Evolutionary conservation across 2,329 filamentous ascomycete species (phyloP), one percentile per base, ranked within the genome.

Genomic region (Macrophomina tecta): DNA sequence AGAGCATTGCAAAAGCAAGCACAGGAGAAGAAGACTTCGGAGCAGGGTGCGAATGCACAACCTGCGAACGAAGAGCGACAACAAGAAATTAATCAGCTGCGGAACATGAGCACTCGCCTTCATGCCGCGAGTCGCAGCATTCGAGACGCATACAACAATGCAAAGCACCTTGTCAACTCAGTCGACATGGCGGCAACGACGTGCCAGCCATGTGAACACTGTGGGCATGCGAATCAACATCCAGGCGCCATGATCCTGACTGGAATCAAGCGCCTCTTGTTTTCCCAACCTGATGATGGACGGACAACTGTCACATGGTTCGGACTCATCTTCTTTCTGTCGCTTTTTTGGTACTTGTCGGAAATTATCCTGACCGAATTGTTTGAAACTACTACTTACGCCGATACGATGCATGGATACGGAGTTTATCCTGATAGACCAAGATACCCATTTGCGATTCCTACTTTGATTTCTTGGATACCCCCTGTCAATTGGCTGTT

Each of bases 401-500:
- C 84, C 4, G 70, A 76, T 12, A 78, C 72, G 7, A 86, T 86
- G 70, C 75, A 79, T 42, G 83, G 82, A 28, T 85, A 82, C 68
- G 84, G 83, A 64, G 77, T 86, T 40, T 77, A 82, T 51, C 80
- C 80, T 23, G 77, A 86, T 68, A 84, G 84, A 9, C 86, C 87
- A 0, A 72, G 77, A 28, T 85, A 82, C 61, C 86, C 86, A 0
- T 86, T 82, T 68, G 85, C 87, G 5, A 79, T 87, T 5, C 84
- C 85, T 3, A 87, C 85, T 3, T 79, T 88, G 72, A 67, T 87
- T 3, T 85, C 46, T 12, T 62, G 55, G 65, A 61, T 66, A 45
- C 56, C 55, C 16, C 65, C 65, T 5, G 61, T 66, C 56, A 53
- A 30, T 16, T 66, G 56, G 65, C 34, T 66, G 30, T 9, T 14